Conservation (phyloP, 495 filamentous ascomycete species). For the Podospora appendiculata region DNA sequence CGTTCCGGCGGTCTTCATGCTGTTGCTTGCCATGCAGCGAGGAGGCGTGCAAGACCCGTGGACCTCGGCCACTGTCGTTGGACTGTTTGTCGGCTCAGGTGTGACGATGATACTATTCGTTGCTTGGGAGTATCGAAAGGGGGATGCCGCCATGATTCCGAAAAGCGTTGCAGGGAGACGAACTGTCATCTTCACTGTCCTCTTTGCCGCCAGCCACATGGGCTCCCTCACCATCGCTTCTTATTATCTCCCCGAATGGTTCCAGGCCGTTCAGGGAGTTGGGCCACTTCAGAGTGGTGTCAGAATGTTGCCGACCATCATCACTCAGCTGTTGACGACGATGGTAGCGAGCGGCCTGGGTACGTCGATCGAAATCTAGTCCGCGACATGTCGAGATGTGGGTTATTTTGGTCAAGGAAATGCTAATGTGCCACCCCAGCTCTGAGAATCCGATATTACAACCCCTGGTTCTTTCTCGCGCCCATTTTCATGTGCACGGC, state of each 20-base stretch:
- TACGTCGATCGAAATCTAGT: no score
- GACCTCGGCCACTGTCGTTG: constrained; percentile 33
- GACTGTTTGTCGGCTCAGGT: constrained; percentile 38
- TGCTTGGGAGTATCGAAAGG: constrained; percentile 32
- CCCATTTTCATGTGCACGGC: no score
- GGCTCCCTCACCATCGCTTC: constrained; percentile 15
- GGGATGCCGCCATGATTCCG: constrained; percentile 44
- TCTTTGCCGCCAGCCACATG: constrained; percentile 6
- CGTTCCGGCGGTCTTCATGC: constrained; percentile 34
- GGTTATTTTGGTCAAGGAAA: no score
- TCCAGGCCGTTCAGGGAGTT: constrained; percentile 46
- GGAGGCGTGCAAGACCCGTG: constrained; percentile 38
- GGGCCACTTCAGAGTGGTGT: neutral
- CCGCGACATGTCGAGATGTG: no score
- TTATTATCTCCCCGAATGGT: constrained; percentile 55
- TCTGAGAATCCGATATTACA: no score
- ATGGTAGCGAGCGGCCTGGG: no score
- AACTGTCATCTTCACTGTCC: constrained; percentile 4
- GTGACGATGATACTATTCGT: constrained; percentile 31
- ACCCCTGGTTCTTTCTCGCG: no score
- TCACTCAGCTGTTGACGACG: no score
- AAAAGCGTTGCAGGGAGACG: neutral
- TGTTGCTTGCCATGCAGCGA: constrained; percentile 45
- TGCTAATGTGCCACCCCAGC: no score
- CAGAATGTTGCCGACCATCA: neutral